These are phyloP conservation scores for Ephemerocybe angulata DNA, from an alignment of 768 basidiomycete genomes.

Conservation along the genomic window DNA sequence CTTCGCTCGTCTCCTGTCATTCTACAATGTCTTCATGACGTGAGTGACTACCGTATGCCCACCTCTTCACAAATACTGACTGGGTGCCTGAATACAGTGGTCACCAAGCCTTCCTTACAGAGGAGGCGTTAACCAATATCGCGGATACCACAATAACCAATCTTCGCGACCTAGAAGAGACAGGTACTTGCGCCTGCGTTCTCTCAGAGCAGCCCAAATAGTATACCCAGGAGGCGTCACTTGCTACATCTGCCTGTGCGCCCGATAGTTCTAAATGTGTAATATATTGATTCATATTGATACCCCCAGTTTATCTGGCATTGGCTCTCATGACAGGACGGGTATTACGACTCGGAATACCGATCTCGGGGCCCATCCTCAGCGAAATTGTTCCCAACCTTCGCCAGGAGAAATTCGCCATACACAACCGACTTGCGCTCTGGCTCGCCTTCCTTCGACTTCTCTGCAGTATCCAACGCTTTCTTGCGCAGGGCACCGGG, in stretches of 20 bases:
- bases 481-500: slow-evolving; percentile 49
- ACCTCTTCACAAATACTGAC: not conserved
- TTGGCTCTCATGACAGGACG: no score
- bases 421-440: slow-evolving; percentile 53
- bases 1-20: slow-evolving; percentile 41
- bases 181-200: slow-evolving; percentile 29
- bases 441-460: slow-evolving; percentile 9
- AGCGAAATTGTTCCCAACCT: slow-evolving; percentile 74
- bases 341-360: no score
- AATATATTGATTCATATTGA: no score
- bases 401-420: slow-evolving; percentile 71
- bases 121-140: slow-evolving; percentile 37
- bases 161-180: slow-evolving; percentile 29
- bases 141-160: slow-evolving; percentile 38
- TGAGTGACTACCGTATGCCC: slow-evolving; percentile 11
- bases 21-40: slow-evolving; percentile 47
- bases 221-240: no score
- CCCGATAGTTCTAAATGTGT: no score
- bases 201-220: no score
- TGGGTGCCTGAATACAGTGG: slow-evolving; percentile 26
- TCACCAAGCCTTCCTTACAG: slow-evolving; percentile 41
- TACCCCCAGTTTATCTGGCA: no score
- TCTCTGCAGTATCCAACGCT: slow-evolving; percentile 11
- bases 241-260: no score
- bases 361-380: slow-evolving; percentile 37